These are phyloP conservation scores for Cymbidium sinense DNA, from an alignment of 106 monocot species.

Conservation along the genomic window DNA sequence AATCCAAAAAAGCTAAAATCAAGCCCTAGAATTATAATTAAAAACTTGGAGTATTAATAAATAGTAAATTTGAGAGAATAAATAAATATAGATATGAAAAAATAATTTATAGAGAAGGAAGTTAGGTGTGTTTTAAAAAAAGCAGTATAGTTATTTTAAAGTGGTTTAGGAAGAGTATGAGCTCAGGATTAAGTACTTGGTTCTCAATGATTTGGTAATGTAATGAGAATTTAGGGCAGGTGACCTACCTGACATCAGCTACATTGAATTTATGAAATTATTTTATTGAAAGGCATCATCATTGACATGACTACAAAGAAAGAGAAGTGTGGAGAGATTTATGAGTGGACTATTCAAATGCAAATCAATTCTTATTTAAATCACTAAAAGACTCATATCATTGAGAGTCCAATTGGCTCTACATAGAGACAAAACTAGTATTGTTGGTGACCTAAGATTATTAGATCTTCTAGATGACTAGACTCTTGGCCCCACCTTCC, in stretches of 20 bases:
- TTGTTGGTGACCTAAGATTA: not conserved
- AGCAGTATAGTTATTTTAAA: too few relatives aligned
- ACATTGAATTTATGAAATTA: not conserved
- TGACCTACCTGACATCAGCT: not conserved
- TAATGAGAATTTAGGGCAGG: not conserved
- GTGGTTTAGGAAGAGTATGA: too few relatives aligned
- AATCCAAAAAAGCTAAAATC: too few relatives aligned
- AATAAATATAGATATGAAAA: too few relatives aligned
- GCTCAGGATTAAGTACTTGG: not conserved
- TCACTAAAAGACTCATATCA: not conserved
- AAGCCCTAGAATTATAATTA: too few relatives aligned
- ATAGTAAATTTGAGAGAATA: too few relatives aligned
- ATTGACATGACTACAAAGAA: not conserved
- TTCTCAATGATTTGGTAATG: not conserved
- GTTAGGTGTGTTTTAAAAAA: too few relatives aligned
- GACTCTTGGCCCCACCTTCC: not conserved
- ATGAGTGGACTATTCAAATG: not conserved
- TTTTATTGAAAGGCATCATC: not conserved
- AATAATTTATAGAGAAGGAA: too few relatives aligned
- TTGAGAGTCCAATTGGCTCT: not conserved
- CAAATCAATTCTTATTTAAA: not conserved
- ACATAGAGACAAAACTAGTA: not conserved
- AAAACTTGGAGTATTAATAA: too few relatives aligned
- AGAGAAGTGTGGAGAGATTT: not conserved
- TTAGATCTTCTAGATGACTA: not conserved